phyloP scores from a whole-genome alignment of 2,329 filamentous ascomycete species.

The Pestalotiopsis sp. region DNA sequence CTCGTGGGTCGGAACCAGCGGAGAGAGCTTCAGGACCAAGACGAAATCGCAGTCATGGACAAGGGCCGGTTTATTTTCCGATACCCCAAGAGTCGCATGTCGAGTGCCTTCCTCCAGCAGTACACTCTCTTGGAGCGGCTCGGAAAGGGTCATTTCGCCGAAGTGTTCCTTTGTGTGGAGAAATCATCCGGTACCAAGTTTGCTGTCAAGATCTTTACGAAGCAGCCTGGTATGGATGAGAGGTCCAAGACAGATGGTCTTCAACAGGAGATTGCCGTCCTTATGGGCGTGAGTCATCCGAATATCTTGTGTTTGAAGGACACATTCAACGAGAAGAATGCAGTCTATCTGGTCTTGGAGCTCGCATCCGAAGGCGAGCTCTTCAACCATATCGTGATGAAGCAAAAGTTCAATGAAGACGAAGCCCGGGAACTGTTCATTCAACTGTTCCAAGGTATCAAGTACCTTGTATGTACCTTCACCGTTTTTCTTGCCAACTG shows the following conservation, averaged over 20 bases:
- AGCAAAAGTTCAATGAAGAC: slow-evolving; percentile 82
- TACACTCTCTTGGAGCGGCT: slow-evolving; percentile 84
- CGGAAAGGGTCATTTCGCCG: slow-evolving; percentile 93
- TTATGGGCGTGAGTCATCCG: slow-evolving; percentile 96
- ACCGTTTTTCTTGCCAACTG: background rate
- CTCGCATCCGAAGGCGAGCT: slow-evolving; percentile 90
- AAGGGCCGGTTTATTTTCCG: slow-evolving; percentile 89
- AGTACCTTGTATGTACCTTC: slow-evolving; percentile 76
- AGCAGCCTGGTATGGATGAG: slow-evolving; percentile 80
- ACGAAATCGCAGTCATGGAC: slow-evolving; percentile 86
- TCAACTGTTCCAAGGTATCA: slow-evolving; percentile 91
- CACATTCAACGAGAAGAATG: slow-evolving; percentile 89
- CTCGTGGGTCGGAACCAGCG: slow-evolving; percentile 91
- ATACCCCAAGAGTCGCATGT: slow-evolving; percentile 76
- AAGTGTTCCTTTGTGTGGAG: slow-evolving; percentile 89
- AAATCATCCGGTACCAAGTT: slow-evolving; percentile 80
- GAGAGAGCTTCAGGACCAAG: slow-evolving; percentile 83
- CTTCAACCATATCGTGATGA: slow-evolving; percentile 93
- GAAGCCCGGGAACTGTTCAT: slow-evolving; percentile 87
- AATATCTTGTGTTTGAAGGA: slow-evolving; percentile 93
- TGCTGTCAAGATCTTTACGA: slow-evolving; percentile 95
- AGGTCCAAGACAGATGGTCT: slow-evolving; percentile 81
- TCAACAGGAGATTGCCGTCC: slow-evolving; percentile 92
- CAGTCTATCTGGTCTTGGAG: slow-evolving; percentile 89
- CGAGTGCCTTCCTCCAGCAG: slow-evolving; percentile 81